Conservation (phyloP, 2,329 filamentous ascomycete genomes). For the Colletotrichum horii region DNA sequence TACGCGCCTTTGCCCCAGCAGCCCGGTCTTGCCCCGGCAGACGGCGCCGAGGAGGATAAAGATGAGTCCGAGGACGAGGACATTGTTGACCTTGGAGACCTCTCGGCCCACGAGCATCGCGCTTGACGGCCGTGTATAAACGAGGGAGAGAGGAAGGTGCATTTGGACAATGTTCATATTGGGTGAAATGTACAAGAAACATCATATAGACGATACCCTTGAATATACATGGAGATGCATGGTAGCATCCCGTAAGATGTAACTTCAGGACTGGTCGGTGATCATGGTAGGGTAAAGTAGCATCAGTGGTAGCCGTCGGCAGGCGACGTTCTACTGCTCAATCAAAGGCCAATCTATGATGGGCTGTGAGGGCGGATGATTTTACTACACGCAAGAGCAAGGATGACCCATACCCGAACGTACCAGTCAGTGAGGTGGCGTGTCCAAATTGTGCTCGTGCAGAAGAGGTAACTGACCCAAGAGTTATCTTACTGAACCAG, state of each 20-base stretch:
- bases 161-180: background rate
- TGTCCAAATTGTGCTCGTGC: background rate
- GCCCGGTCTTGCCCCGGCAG: constrained; percentile 8
- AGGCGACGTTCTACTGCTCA: background rate
- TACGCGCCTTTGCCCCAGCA: constrained; percentile 34
- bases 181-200: background rate
- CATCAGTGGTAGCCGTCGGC: too few species aligned
- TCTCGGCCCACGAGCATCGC: constrained; percentile 8
- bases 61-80: constrained; percentile 36
- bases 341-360: background rate
- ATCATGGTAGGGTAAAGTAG: background rate
- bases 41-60: constrained; percentile 21
- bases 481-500: background rate
- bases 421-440: background rate
- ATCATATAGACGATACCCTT: background rate
- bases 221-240: background rate
- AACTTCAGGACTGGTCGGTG: background rate
- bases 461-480: background rate
- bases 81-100: constrained; percentile 37
- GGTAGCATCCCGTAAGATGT: background rate
- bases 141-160: background rate
- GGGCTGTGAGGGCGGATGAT: background rate
- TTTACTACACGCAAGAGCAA: background rate
- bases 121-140: background rate
- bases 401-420: background rate